Evolutionary conservation across 495 filamentous ascomycete species (phyloP).

Genomic region (Melanomma pulvis-pyrius): DNA sequence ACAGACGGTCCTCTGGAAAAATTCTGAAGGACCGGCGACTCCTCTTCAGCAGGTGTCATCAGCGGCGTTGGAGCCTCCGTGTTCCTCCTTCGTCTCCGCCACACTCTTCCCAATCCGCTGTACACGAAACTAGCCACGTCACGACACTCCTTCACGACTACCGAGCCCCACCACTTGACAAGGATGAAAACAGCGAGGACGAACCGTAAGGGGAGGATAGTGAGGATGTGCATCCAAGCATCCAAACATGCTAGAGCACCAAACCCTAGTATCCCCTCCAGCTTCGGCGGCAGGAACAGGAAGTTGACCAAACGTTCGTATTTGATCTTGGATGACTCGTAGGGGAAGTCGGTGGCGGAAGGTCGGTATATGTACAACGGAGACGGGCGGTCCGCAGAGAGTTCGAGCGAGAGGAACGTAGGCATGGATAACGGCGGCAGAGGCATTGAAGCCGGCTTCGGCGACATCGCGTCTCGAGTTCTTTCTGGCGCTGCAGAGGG

Average conservation of each 20-base stretch:
- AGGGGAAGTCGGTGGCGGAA: conserved; percentile 72
- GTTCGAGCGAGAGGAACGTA: conserved; percentile 84
- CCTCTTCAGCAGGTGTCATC: conserved; percentile 35
- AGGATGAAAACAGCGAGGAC: conserved; percentile 78
- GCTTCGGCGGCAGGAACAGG: conserved; percentile 72
- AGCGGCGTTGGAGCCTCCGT: conserved; percentile 24
- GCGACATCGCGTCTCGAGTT: conserved; percentile 53
- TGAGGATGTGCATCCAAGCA: conserved; percentile 97
- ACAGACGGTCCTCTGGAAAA: conserved; percentile 43
- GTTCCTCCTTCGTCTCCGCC: conserved; percentile 60
- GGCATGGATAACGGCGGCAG: conserved; percentile 84
- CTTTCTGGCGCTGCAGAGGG: conserved; percentile 17
- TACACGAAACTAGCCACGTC: conserved; percentile 74
- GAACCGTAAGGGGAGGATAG: conserved; percentile 89
- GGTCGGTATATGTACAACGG: conserved; percentile 86
- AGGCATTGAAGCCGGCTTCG: conserved; percentile 70
- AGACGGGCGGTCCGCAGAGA: conserved; percentile 78
- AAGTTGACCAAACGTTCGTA: conserved; percentile 93
- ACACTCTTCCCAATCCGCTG: conserved; percentile 73
- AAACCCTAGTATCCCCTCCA: conserved; percentile 88
- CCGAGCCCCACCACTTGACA: conserved; percentile 68
- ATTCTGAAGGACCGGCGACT: conserved; percentile 40
- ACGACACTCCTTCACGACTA: conserved; percentile 64
- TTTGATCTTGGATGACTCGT: conserved; percentile 95
- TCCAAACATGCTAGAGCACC: conserved; percentile 89